phyloP scores from a whole-genome alignment of 106 monocot species.

The Ottelia alismoides region DNA sequence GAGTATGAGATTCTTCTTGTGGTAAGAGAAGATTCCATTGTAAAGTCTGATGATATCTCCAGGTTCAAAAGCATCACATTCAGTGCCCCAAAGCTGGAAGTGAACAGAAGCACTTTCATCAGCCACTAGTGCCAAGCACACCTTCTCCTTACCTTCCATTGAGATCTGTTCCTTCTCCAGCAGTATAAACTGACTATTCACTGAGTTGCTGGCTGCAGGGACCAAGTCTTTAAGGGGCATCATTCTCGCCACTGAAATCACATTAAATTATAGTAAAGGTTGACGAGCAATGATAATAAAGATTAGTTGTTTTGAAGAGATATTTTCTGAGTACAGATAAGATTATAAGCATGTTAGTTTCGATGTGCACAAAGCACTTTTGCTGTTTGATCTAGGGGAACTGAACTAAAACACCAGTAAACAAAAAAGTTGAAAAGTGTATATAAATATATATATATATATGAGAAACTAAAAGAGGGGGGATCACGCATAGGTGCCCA shows the following conservation, averaged over 20 bases:
- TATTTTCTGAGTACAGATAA: too few species aligned
- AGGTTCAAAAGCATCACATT: slow-evolving; percentile 67
- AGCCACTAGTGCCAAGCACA: slow-evolving; percentile 65
- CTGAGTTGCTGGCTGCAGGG: slow-evolving; percentile 66
- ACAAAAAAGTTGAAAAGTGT: too few species aligned
- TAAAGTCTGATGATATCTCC: slow-evolving; percentile 64
- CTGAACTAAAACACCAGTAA: too few species aligned
- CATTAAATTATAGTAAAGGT: too few species aligned
- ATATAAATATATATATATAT: too few species aligned
- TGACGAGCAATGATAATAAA: too few species aligned
- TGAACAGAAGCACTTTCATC: slow-evolving; percentile 75
- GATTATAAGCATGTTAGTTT: too few species aligned
- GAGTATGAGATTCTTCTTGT: slow-evolving; percentile 54
- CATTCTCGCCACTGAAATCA: slow-evolving; percentile 15
- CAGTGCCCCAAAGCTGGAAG: slow-evolving; percentile 83
- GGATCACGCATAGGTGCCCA: too few species aligned
- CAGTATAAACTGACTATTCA: slow-evolving; percentile 65
- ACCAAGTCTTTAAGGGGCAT: slow-evolving; percentile 57
- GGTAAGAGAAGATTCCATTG: slow-evolving; percentile 81
- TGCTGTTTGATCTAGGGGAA: too few species aligned
- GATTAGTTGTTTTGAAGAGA: too few species aligned
- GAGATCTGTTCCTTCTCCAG: slow-evolving; percentile 35
- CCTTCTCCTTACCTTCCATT: slow-evolving; percentile 40
- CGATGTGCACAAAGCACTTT: too few species aligned
- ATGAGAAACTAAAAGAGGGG: too few species aligned